phyloP scores from a whole-genome alignment of 139 green algal genomes.

The Choricystis sp. region DNA sequence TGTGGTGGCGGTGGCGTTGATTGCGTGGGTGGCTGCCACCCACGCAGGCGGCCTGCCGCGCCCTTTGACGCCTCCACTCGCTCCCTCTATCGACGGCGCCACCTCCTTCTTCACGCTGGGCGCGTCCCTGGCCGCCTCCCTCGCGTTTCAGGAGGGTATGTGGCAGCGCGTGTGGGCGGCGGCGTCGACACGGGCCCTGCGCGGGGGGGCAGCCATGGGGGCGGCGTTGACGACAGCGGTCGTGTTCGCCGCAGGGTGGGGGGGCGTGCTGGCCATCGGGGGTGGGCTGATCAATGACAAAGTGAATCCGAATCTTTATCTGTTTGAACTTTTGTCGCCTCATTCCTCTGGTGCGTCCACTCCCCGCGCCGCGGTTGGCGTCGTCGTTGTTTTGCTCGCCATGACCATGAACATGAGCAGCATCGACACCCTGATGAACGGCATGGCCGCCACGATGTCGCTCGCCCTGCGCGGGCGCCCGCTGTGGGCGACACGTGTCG shows the following conservation, averaged over 20 bases:
- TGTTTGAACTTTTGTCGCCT: slow-evolving; percentile 1
- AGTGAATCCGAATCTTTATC: slow-evolving; percentile 14
- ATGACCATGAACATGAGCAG: too few relatives aligned
- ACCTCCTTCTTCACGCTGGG: slow-evolving; percentile 49
- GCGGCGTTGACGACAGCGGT: slow-evolving; percentile 13
- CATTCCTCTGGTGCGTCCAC: too few relatives aligned
- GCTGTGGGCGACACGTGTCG: too few relatives aligned
- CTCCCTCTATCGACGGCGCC: slow-evolving; percentile 20
- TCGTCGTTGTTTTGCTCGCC: too few relatives aligned
- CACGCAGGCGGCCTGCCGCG: slow-evolving; percentile 32
- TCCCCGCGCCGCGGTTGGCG: too few relatives aligned
- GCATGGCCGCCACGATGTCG: too few relatives aligned
- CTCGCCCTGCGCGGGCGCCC: too few relatives aligned
- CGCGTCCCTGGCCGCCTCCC: slow-evolving; percentile 45
- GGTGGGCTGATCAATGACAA: slow-evolving; percentile 19
- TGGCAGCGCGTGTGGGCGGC: slow-evolving; percentile 60
- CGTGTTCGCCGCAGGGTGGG: slow-evolving; percentile 43
- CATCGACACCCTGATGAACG: too few relatives aligned
- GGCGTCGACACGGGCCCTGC: slow-evolving; percentile 6
- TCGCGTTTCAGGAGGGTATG: slow-evolving; percentile 56
- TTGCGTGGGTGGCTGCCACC: slow-evolving; percentile 47
- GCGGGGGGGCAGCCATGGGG: slow-evolving; percentile 18
- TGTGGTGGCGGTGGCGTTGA: slow-evolving; percentile 32
- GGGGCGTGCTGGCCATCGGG: slow-evolving; percentile 55
- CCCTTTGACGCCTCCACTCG: slow-evolving; percentile 15